Percentiles rank a stretch among this genome's conserved stretches.
These are phyloP conservation scores for Lunularia cruciata DNA, from an alignment of 225 moss, liverwort and hornwort genomes.

Conservation along the genomic window DNA sequence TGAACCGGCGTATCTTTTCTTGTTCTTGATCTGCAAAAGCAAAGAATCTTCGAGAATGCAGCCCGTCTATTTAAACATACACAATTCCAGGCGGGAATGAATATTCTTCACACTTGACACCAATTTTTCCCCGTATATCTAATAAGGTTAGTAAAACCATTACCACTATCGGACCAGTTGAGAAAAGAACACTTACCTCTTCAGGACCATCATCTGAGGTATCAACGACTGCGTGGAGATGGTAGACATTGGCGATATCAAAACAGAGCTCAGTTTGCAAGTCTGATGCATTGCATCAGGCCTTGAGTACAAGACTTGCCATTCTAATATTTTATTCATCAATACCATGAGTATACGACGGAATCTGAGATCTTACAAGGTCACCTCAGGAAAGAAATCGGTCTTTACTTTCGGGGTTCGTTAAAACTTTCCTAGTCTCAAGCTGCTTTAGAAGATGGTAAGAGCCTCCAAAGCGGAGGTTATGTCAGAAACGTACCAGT, in stretches of 20 bases:
- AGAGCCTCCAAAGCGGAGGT: constrained; percentile 56
- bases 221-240: constrained; percentile 90
- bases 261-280: constrained; percentile 68
- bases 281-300: no score
- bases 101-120: no score
- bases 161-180: background rate
- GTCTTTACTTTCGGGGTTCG: constrained; percentile 67
- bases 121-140: no score
- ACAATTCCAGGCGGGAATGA: background rate
- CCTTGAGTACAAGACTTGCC: no score
- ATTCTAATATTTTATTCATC: no score
- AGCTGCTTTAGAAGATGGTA: constrained; percentile 92
- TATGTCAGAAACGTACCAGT: background rate
- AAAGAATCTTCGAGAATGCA: background rate
- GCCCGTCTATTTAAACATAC: background rate
- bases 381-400: background rate
- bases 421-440: constrained; percentile 96
- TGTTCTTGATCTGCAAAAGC: constrained; percentile 74
- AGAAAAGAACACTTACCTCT: constrained; percentile 58
- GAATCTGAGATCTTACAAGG: no score
- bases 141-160: no score
- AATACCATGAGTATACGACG: no score
- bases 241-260: constrained; percentile 82
- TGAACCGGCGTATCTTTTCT: constrained; percentile 90
- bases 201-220: constrained; percentile 90